Base-by-base conservation (phyloP, 2,329 filamentous ascomycete genomes). In the Fusarium buharicum region DNA sequence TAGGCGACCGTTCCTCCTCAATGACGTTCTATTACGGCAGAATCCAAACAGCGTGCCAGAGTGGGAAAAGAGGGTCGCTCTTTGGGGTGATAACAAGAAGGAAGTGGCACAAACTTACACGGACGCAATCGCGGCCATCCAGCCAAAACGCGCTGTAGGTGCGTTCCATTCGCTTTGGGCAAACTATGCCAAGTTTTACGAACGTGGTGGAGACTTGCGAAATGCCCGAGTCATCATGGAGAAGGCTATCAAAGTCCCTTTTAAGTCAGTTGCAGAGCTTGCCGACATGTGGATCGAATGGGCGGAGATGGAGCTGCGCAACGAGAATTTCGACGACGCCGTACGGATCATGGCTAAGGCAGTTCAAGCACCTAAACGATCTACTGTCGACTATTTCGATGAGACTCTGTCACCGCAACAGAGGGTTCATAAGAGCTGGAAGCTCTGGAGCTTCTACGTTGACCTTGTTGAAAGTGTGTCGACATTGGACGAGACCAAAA, bases 281-380 rank as follows among this genome's bases (percentile, higher is more conserved):
- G 95, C 95, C 17, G 95, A 99, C 72, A 96, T 95, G 85, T 99
- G 95, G 95, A 96, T 96, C 64, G 93, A 97, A 77, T 99, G 95
- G 94, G 94, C 96, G 1, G 94, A 99, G 77, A 92, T 99, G 90
- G 95, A 99, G 75, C 83, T 99, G 44, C 90, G 95, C 44, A 93
- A 93, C 71, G 93, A 98, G 71, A 96, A 98, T 73, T 97, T 98
- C 65, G 93, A 98, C 73, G 90, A 91, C 70, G 95, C 96, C 4
- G 90, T 97, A 62, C 90, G 90, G 59, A 94, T 99, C 73, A 97
- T 99, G 93, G 91, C 92, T 36, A 98, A 97, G 76, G 95, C 95
- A 16, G 94, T 95, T 6, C 93, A 97, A 75, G 92, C 95, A n/a
- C 93, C 95, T 0, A 98, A 98, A 77, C 84, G 92, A 65, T 97